Evolutionary conservation across 192 early-diverging fungal species (phyloP).

Genomic region (Lobosporangium transversale): DNA sequence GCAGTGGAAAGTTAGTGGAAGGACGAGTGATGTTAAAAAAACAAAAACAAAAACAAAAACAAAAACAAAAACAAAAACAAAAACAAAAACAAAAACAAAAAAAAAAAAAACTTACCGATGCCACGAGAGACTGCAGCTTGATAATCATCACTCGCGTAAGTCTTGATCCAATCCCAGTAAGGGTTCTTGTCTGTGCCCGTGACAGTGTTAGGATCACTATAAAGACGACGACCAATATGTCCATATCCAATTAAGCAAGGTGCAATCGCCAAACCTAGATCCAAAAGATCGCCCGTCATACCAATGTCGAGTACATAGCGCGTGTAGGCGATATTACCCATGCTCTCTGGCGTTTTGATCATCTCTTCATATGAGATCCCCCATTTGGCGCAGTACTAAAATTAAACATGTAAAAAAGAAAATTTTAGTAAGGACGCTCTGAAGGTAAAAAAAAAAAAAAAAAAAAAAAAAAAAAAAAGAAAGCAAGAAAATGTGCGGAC

Average conservation of each 20-base stretch:
- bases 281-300: slow-evolving; percentile 75
- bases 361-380: slow-evolving; percentile 78
- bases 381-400: slow-evolving; percentile 77
- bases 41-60: background rate
- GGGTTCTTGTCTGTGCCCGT: slow-evolving; percentile 77
- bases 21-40: background rate
- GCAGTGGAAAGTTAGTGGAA: background rate
- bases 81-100: background rate
- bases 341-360: slow-evolving; percentile 73
- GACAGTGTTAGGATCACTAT: slow-evolving; percentile 73
- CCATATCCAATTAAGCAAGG: slow-evolving; percentile 89
- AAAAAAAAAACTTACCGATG: slow-evolving; percentile 49
- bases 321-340: slow-evolving; percentile 84
- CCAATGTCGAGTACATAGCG: slow-evolving; percentile 84
- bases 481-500: background rate
- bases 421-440: too few relatives aligned
- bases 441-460: background rate
- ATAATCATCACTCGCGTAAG: slow-evolving; percentile 73
- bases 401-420: background rate
- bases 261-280: slow-evolving; percentile 83
- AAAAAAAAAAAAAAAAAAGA: background rate
- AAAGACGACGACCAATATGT: slow-evolving; percentile 72
- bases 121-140: slow-evolving; percentile 71
- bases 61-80: background rate
- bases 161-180: slow-evolving; percentile 85